phyloP scores from a whole-genome alignment of 352 stramenopile species.

The Phytophthora sp. region DNA sequence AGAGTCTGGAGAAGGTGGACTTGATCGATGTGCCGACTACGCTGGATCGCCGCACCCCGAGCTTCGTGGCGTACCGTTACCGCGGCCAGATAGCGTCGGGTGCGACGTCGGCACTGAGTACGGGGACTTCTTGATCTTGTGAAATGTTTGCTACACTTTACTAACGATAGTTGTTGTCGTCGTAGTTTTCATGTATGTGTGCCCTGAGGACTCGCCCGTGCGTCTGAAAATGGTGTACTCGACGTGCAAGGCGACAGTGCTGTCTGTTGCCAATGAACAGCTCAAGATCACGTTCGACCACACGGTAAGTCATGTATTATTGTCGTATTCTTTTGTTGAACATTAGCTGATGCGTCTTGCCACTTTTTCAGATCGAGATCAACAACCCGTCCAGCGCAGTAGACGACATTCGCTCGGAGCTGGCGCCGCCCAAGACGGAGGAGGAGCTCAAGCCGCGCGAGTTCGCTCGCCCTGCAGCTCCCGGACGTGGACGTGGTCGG shows the following conservation, averaged over 20 bases:
- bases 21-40: constrained; percentile 60
- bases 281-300: constrained; percentile 79
- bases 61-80: constrained; percentile 84
- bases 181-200: constrained; percentile 92
- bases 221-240: constrained; percentile 93
- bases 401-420: constrained; percentile 73
- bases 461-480: constrained; percentile 76
- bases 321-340: neutral
- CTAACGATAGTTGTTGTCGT: too few relatives aligned
- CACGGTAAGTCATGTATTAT: constrained; percentile 33
- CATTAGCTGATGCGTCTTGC: neutral
- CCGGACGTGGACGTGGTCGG: constrained; percentile 63
- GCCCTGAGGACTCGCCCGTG: constrained; percentile 85
- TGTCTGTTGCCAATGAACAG: constrained; percentile 62
- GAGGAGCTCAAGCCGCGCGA: constrained; percentile 72
- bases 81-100: constrained; percentile 41
- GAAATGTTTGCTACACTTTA: too few relatives aligned
- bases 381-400: constrained; percentile 57
- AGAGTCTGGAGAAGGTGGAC: constrained; percentile 81
- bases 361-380: constrained; percentile 67
- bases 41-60: constrained; percentile 71
- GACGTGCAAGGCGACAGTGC: constrained; percentile 86
- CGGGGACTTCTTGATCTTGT: constrained; percentile 27
- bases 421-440: constrained; percentile 57
- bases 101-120: constrained; percentile 41